Percentiles rank a stretch among this genome's conserved stretches.
These are phyloP conservation scores for Stenocarpella maydis DNA, from an alignment of 2,329 filamentous ascomycete species.

Conservation along the genomic window DNA sequence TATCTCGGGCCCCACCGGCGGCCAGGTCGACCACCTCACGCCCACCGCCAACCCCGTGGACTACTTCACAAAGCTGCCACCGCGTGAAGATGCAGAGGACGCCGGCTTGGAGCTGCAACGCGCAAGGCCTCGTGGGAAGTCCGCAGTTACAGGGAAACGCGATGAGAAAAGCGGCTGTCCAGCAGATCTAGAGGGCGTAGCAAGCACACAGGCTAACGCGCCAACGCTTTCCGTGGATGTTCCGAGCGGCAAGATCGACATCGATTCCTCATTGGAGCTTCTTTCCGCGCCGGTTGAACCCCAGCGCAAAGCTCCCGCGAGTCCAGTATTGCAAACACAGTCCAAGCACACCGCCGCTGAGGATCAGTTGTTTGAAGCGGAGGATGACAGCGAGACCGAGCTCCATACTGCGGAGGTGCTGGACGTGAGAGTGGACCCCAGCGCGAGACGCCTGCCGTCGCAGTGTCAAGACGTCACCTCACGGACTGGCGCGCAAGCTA, in stretches of 20 bases:
- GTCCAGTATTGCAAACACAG: slow-evolving; percentile 51
- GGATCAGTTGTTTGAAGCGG: slow-evolving; percentile 55
- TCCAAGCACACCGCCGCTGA: slow-evolving; percentile 59
- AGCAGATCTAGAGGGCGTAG: neutral
- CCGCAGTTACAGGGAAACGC: neutral
- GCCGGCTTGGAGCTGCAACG: neutral
- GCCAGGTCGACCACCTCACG: neutral
- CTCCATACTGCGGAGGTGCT: slow-evolving; percentile 48
- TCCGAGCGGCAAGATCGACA: neutral
- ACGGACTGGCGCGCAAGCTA: slow-evolving; percentile 38
- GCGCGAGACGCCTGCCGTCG: slow-evolving; percentile 49
- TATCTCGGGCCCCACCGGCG: neutral
- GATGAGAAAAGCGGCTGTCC: neutral
- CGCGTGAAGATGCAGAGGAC: neutral
- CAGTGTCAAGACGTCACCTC: slow-evolving; percentile 36
- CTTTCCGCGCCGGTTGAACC: slow-evolving; percentile 48
- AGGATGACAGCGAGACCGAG: slow-evolving; percentile 46
- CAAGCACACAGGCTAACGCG: neutral
- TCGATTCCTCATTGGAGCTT: slow-evolving; percentile 39
- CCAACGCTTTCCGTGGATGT: slow-evolving; percentile 20
- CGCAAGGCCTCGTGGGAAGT: neutral
- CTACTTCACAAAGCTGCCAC: slow-evolving; percentile 12
- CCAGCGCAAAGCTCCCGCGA: slow-evolving; percentile 40
- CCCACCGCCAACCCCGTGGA: neutral
- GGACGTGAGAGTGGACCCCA: slow-evolving; percentile 53